Evolutionary conservation across 106 monocot genomes (phyloP), one percentile per base, ranked within the genome.

Genomic region (Platanthera zijinensis): DNA sequence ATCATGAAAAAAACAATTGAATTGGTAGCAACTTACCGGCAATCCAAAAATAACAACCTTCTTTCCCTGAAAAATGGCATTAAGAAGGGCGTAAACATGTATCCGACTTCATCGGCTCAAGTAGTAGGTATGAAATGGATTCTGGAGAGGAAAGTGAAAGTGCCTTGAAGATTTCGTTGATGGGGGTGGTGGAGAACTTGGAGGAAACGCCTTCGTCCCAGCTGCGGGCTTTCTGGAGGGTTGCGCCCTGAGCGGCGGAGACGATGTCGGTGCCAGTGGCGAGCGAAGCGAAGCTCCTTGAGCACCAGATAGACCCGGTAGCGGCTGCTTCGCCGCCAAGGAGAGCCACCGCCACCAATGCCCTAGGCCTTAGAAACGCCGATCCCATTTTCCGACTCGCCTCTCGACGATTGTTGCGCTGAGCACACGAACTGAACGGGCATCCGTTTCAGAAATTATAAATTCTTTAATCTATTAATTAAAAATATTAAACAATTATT

Each of bases 131-230:
- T 7, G 7, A 56, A 13, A 32, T 10, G 19, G 18, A 61, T 21
- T 61, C n/a, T 61, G 21, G 59, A 61, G 1, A 70, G 28, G 52
- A 72, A 1, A 49, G 9, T 59, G 6, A 72, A 12, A 18, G 28
- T n/a, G 86, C 95, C 79, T 96, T 74, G 80, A 96, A 96, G 79
- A 96, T 88, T 5, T 93, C 87, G 48, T 81, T 80, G 82, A 96
- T 85, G 80, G 93, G 90, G 25, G 93, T 96, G 79, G 96, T 91
- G 80, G 90, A 83, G 86, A 96, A 96, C 5, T 93, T 85, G 75
- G 96, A 89, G 63, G 89, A 76, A 83, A 96, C 93, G 71, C 96
- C 96, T 70, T 96, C 96, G 78, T 96, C 96, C 96, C 96, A 96
- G 14, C 84, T 69, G 48, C 96, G 88, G 5, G 96, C 93, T 80